phyloP scores from a whole-genome alignment of 1,284 basidiomycete species.

The Salmacisia buchloeana region DNA sequence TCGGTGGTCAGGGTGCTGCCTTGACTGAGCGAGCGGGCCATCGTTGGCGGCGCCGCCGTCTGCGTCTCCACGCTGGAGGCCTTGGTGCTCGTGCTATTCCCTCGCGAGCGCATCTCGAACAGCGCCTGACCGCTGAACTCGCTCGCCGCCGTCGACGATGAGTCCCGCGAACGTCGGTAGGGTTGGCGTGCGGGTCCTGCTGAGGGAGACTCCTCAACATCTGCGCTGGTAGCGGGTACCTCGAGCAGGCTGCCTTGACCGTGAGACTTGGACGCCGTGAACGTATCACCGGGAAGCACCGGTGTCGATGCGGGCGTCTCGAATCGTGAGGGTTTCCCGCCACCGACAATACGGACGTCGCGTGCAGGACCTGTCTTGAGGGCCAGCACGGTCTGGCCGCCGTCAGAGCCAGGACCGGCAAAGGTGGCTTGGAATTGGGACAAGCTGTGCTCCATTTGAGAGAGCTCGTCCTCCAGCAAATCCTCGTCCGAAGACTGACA shows the following conservation, averaged over 20 bases:
- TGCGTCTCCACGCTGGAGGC: neutral
- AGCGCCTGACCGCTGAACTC: neutral
- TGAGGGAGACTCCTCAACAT: neutral
- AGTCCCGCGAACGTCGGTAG: neutral
- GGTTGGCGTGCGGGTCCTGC: neutral
- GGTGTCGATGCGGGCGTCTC: conserved; percentile 2
- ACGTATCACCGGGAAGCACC: neutral
- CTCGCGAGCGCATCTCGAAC: neutral
- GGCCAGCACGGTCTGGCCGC: no score
- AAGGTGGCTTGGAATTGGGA: neutral
- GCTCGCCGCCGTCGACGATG: neutral
- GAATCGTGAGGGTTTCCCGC: neutral
- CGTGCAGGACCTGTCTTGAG: no score
- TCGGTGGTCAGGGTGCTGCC: neutral
- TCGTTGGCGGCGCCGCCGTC: no score
- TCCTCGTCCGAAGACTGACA: conserved; percentile 3
- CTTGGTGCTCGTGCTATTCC: neutral
- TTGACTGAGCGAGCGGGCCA: neutral
- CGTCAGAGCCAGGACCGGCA: neutral
- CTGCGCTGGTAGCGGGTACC: neutral
- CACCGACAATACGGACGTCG: neutral
- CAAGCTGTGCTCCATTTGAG: conserved; percentile 3
- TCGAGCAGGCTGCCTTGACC: neutral
- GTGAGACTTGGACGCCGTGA: neutral
- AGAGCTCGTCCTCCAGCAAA: neutral